Evolutionary conservation across 1,139 yeast species (phyloP).

Genomic region (Diutina pseudorugosa): DNA sequence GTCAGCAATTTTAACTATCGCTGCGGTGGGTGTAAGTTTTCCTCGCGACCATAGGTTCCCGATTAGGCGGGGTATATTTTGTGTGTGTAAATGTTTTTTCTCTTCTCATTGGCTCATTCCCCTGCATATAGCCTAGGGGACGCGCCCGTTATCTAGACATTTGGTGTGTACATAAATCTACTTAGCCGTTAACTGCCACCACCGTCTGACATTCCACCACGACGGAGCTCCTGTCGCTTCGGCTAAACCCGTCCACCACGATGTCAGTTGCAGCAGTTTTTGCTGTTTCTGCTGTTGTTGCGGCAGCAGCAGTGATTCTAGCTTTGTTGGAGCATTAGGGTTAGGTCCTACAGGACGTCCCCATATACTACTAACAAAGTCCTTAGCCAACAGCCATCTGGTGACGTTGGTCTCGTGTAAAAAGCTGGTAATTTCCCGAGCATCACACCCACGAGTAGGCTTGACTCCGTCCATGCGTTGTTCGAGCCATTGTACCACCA

Average conservation of each 20-base stretch:
- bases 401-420: not conserved
- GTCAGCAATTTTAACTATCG: not conserved
- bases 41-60: too few species aligned
- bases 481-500: slow-evolving; percentile 18
- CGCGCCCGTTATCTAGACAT: too few species aligned
- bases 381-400: not conserved
- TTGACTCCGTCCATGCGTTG: slow-evolving; percentile 8
- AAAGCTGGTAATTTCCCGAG: not conserved
- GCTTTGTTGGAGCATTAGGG: too few species aligned
- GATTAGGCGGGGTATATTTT: too few species aligned
- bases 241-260: not conserved
- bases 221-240: not conserved
- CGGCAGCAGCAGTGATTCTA: too few species aligned
- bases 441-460: not conserved
- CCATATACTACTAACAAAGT: not conserved
- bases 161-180: too few species aligned
- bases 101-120: too few species aligned
- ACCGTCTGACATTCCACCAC: not conserved
- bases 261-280: too few species aligned
- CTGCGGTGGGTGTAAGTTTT: too few species aligned
- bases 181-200: not conserved
- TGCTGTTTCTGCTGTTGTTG: too few species aligned
- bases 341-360: not conserved
- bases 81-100: too few species aligned
- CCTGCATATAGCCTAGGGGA: too few species aligned